Percentiles rank a stretch among this genome's conserved stretches.
Evolutionary conservation across 192 early-diverging fungal genomes (phyloP).

Genomic region (Entophlyctis helioformis): DNA sequence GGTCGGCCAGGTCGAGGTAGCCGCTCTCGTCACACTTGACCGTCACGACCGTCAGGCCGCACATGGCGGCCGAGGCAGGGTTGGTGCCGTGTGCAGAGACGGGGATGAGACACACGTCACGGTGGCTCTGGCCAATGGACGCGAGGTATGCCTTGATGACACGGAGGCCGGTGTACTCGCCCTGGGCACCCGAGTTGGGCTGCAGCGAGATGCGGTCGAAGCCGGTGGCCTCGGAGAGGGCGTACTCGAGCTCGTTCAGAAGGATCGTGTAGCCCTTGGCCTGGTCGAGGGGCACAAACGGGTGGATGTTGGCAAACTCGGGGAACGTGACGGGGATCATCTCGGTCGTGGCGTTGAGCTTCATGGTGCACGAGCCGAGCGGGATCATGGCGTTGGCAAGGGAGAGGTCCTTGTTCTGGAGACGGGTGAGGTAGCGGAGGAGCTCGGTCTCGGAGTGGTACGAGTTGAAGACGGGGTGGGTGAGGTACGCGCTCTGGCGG

Average conservation of each 20-base stretch:
- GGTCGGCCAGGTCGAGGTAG: conserved; percentile 83
- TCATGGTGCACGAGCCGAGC: conserved; percentile 98
- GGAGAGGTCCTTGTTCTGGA: conserved; percentile 98
- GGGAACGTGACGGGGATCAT: conserved; percentile 99
- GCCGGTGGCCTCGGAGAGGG: conserved; percentile 84
- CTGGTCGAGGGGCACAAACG: conserved; percentile 91
- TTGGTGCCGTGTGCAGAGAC: conserved; percentile 99
- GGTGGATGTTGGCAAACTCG: conserved; percentile 90
- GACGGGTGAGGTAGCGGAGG: conserved; percentile 88
- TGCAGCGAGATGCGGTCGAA: conserved; percentile 89
- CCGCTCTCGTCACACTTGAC: conserved; percentile 87
- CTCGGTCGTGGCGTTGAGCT: conserved; percentile 97
- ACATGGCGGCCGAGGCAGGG: conserved; percentile 97
- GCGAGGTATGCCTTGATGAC: conserved; percentile 87
- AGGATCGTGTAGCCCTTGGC: conserved; percentile 86
- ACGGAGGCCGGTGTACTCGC: conserved; percentile 95
- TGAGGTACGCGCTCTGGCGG: conserved; percentile 67
- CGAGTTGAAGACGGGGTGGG: conserved; percentile 88
- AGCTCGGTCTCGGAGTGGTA: conserved; percentile 98
- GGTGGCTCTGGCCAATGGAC: conserved; percentile 67
- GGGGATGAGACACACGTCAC: conserved; percentile 92
- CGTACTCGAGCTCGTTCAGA: conserved; percentile 78
- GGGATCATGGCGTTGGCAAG: conserved; percentile 98
- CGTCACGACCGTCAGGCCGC: conserved; percentile 84
- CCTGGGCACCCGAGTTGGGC: conserved; percentile 98